Conservation (phyloP, 345 rosid genomes). For the Trapa bicornis region DNA sequence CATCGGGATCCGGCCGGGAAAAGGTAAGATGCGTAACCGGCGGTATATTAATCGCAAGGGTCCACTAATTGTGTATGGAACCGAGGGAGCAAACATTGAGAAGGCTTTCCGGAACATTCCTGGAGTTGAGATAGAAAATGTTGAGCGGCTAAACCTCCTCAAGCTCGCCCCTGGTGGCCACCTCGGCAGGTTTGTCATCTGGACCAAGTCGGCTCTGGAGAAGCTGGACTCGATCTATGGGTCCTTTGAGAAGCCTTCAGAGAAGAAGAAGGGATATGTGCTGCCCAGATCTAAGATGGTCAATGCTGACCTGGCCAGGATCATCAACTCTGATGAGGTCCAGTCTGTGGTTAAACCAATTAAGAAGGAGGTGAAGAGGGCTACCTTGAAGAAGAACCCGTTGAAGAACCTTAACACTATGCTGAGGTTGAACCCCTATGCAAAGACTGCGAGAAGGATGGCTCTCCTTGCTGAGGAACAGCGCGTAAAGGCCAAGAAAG, state of each 20-base stretch:
- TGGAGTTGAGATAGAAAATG: constrained; percentile 82
- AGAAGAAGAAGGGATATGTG: constrained; percentile 87
- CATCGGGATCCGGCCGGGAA: constrained; percentile 70
- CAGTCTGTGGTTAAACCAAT: constrained; percentile 85
- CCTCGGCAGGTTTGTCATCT: constrained; percentile 78
- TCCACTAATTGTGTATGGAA: constrained; percentile 70
- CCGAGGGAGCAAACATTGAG: constrained; percentile 73
- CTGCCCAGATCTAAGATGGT: constrained; percentile 88
- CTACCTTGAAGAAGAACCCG: constrained; percentile 86
- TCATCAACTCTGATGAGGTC: constrained; percentile 90
- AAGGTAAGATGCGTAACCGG: constrained; percentile 86
- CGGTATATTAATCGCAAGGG: constrained; percentile 84
- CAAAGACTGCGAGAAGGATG: constrained; percentile 95
- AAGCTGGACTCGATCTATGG: constrained; percentile 87
- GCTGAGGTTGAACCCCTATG: constrained; percentile 86
- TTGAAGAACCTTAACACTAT: constrained; percentile 71
- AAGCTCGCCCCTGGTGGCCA: constrained; percentile 98
- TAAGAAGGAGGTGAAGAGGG: constrained; percentile 57
- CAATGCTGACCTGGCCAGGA: constrained; percentile 86
- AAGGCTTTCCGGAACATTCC: constrained; percentile 91
- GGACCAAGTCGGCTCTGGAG: constrained; percentile 92
- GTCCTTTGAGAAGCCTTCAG: constrained; percentile 62
- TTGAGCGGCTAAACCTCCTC: constrained; percentile 66
- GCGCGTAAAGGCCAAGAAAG: constrained; percentile 90
- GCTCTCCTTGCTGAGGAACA: constrained; percentile 81